Base-by-base conservation (phyloP, 1,284 basidiomycete genomes). In the Sporisorium reilianum region DNA sequence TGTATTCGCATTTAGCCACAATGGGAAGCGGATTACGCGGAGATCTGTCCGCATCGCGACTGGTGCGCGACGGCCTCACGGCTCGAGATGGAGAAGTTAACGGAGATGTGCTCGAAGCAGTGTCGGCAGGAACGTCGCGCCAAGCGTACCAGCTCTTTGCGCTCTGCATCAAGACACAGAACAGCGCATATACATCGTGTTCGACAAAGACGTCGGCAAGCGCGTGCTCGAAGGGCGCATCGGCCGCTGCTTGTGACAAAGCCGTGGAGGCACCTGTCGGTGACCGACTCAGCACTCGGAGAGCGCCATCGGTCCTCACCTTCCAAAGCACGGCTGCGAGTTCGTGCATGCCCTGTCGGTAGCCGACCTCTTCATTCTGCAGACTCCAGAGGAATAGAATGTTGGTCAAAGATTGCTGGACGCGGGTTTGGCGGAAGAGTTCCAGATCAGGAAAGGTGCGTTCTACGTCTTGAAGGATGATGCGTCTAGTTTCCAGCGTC, bases 261-360 rank as follows among this genome's bases (percentile, higher is more conserved):
- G 40, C 18, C 2, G n/a, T 1, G 11, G 52, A 48, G 14, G 20
- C 10, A 5, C 20, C 28, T 2, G 23, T 1, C 6, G 54, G n/a
- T 1, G 41, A 18, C 5, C 34, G 40, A n/a, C 48, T 49, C 12
- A 36, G 25, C 9, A 26, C 32, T 26, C 64, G 54, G 14, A 70
- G 30, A 20, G 58, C 58, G 22, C 63, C 63, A 8, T 74, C 61
- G 28, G 57, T 58, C 22, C 81, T 50, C 0, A 80, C 66, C 16
- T 75, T 66, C 78, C 80, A 80, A 11, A 83, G 62, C 5, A 71
- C 64, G 16, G 66, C 79, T 7, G 80, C 75, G n/a, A 85, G 60
- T 62, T 85, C 84, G 53, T 85, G 84, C 82, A 85, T 84, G 5
- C 84, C 84, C 52, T 85, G 84, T 22, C 80, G 61, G 48, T 85